Conservation (phyloP, 331 rosid genomes). For the Malus hybrid region DNA sequence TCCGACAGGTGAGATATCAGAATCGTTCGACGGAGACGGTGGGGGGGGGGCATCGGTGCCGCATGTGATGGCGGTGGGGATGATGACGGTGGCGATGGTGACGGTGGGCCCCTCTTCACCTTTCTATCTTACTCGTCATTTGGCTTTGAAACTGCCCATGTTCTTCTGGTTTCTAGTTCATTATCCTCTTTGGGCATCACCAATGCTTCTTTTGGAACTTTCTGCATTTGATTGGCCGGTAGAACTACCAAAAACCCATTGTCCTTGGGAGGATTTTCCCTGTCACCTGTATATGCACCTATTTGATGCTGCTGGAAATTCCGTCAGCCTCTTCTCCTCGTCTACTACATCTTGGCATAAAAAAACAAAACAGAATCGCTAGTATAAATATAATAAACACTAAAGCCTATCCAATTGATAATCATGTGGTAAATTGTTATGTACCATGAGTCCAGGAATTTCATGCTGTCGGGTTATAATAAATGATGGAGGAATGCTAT, state of each 20-base stretch:
- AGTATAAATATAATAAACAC: conserved; percentile 44
- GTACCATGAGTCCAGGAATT: no score
- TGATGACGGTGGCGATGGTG: background rate
- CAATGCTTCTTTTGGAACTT: conserved; percentile 45
- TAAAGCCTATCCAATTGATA: conserved; percentile 56
- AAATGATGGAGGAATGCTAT: no score
- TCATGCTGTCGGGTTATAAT: no score
- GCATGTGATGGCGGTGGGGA: conserved; percentile 18
- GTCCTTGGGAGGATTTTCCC: conserved; percentile 42
- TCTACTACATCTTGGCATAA: conserved; percentile 49
- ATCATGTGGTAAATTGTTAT: conserved; percentile 3
- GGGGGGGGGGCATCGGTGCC: conserved; percentile 22
- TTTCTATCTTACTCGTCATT: conserved; percentile 41
- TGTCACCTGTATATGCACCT: conserved; percentile 62
- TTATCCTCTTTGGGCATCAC: conserved; percentile 42
- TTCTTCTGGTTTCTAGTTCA: conserved; percentile 41
- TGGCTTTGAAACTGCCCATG: conserved; percentile 43
- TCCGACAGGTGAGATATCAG: conserved; percentile 25
- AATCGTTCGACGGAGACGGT: conserved; percentile 31
- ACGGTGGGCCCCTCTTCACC: conserved; percentile 38
- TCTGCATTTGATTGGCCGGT: conserved; percentile 48
- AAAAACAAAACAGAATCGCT: conserved; percentile 38
- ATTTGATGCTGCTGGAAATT: conserved; percentile 58
- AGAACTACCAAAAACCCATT: conserved; percentile 28
- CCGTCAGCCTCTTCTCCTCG: conserved; percentile 40